These are phyloP conservation scores for Aspergillus heteromorphus DNA, from an alignment of 495 filamentous ascomycete species.

Conservation along the genomic window DNA sequence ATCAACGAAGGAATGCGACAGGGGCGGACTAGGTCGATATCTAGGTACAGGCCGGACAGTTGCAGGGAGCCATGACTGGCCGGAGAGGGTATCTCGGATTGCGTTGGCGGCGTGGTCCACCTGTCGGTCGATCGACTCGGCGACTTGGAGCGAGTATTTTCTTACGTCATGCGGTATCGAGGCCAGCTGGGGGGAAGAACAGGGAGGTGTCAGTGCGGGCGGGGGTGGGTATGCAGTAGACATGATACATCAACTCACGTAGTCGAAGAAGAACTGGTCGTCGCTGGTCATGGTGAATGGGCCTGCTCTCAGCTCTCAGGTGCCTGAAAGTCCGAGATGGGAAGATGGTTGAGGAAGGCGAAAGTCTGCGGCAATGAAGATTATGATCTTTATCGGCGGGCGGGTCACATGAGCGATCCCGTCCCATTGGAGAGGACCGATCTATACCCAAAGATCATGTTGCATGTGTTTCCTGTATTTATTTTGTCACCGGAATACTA, in stretches of 20 bases:
- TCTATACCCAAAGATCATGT: neutral
- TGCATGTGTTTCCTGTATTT: too few relatives aligned
- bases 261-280: constrained; percentile 48
- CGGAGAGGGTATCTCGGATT: constrained; percentile 57
- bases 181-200: constrained; percentile 50
- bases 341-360: constrained; percentile 4
- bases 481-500: neutral
- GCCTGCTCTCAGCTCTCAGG: neutral
- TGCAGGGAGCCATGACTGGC: constrained; percentile 65
- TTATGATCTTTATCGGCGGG: neutral
- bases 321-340: neutral
- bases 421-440: neutral
- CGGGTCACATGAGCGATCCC: neutral
- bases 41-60: constrained; percentile 53
- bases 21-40: constrained; percentile 39
- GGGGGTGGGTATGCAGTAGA: neutral
- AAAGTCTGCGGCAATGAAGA: neutral
- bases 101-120: constrained; percentile 62
- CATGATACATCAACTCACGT: constrained; percentile 25
- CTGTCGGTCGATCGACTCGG: constrained; percentile 70
- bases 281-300: constrained; percentile 48
- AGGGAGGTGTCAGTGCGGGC: constrained; percentile 1
- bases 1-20: constrained; percentile 32
- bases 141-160: constrained; percentile 57
- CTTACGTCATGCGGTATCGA: constrained; percentile 67